A percentile compares a stretch with the other conserved stretches of the same genome.
Conservation (phyloP, 1,139 yeast species). For the Pichia sp. region DNA sequence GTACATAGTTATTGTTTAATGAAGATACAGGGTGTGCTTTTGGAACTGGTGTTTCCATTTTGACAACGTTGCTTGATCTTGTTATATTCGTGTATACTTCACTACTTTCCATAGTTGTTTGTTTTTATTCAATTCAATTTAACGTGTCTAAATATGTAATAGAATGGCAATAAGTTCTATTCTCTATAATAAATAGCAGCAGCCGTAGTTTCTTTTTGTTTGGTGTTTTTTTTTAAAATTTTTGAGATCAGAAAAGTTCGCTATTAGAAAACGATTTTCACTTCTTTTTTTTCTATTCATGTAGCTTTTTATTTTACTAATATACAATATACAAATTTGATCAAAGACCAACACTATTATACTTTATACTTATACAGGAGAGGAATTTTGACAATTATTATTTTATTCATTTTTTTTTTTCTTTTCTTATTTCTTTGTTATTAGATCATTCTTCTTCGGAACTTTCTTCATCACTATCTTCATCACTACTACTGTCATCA, state of each 20-base stretch:
- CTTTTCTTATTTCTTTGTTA: not conserved
- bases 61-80: not conserved
- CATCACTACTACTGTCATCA: slow-evolving; percentile 64
- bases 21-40: not conserved
- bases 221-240: no score
- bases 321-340: slow-evolving; percentile 7
- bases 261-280: not conserved
- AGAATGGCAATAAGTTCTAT: no score
- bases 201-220: no score
- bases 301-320: slow-evolving; percentile 2
- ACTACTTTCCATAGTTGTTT: not conserved
- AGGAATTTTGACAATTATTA: not conserved
- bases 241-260: no score
- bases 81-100: not conserved
- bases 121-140: no score
- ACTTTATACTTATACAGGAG: slow-evolving; percentile 4
- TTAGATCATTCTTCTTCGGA: slow-evolving; percentile 17
- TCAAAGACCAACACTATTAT: slow-evolving; percentile 1
- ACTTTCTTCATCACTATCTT: slow-evolving; percentile 24
- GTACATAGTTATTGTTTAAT: not conserved
- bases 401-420: not conserved
- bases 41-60: slow-evolving; percentile 3
- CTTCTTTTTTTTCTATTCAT: not conserved
- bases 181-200: no score
- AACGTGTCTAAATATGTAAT: no score